phyloP scores from a whole-genome alignment of 2,329 filamentous ascomycete genomes.

The Xylaria sp. region DNA sequence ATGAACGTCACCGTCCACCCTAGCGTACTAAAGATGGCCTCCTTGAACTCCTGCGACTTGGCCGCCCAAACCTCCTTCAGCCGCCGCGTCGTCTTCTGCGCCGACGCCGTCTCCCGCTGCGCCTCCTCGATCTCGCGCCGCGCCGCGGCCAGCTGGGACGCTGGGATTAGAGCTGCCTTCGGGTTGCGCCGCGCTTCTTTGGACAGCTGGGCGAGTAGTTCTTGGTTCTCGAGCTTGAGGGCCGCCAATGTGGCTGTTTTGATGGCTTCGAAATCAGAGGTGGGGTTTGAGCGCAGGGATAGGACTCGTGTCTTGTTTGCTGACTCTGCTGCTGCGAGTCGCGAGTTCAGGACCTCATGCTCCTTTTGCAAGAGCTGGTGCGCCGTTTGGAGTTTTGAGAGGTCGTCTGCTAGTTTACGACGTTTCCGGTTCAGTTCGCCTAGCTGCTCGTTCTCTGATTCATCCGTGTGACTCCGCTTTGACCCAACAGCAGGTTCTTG shows the following conservation, averaged over 20 bases:
- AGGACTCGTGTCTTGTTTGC: slow-evolving; percentile 83
- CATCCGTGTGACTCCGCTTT: slow-evolving; percentile 72
- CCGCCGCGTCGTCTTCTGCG: slow-evolving; percentile 84
- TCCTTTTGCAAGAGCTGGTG: slow-evolving; percentile 75
- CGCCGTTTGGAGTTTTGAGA: slow-evolving; percentile 74
- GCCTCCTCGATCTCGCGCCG: slow-evolving; percentile 80
- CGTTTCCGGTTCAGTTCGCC: slow-evolving; percentile 89
- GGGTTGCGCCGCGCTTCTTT: slow-evolving; percentile 55
- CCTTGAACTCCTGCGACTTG: slow-evolving; percentile 94
- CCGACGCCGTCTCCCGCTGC: slow-evolving; percentile 73
- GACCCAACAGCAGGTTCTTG: slow-evolving; percentile 58
- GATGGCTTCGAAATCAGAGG: slow-evolving; percentile 83
- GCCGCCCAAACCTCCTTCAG: slow-evolving; percentile 92
- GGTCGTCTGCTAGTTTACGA: slow-evolving; percentile 63
- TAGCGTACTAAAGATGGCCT: slow-evolving; percentile 89
- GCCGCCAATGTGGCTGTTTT: slow-evolving; percentile 82
- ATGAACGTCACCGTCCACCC: slow-evolving; percentile 97
- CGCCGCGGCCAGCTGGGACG: slow-evolving; percentile 77
- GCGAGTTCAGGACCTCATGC: slow-evolving; percentile 75
- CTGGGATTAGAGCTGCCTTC: slow-evolving; percentile 73
- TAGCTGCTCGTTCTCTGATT: slow-evolving; percentile 74
- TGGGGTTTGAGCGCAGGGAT: slow-evolving; percentile 91
- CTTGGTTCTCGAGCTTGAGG: slow-evolving; percentile 83
- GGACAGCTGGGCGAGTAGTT: slow-evolving; percentile 78
- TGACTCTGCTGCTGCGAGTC: slow-evolving; percentile 73